Base-by-base conservation (phyloP, 345 rosid species). In the Cardamine occulta region DNA sequence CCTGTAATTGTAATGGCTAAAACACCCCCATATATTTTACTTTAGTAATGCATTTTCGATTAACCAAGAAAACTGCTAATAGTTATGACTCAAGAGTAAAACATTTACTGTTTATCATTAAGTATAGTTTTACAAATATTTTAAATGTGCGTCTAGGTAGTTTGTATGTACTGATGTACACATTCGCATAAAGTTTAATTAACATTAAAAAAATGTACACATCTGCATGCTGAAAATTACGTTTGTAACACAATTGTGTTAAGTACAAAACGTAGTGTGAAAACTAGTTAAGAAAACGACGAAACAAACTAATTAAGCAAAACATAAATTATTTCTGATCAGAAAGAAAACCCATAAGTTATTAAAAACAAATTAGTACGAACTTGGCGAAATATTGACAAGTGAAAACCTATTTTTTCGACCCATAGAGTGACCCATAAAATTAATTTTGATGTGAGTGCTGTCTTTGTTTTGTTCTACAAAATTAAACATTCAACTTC, bases 401-500 rank as follows among this genome's bases (percentile, higher is more conserved):
- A 15, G n/a, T 59, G 47, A 47, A 59, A 15, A 4, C 12, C 5
- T 34, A 2, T 59, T 21, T 21, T 47, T 21, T 47, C 34, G 57
- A 45, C 66, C 57, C 56, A 19, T 37, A 70, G 14, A 13, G 44
- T 29, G 56, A 29, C 32, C 31, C 13, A 19, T 6, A 47, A 69
- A n/a, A 11, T 24, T 24, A 31, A 18, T 32, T 70, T 3, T 45
- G 66, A 59, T 71, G 74, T 58, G 66, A 48, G 11, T 58, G 66
- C 12, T 59, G 66, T 47, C 17, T 45, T 71, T 59, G 56, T 47
- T 71, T 58, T 21, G 24, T 15, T 32, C 48, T 32, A 70, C 65
- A 59, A 68, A 55, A 53, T 24, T 53, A 14, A 68, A 24, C 6
- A 37, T 40, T 68, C 63, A 55, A 54, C 52, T 37, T 26, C 51